These are phyloP conservation scores for Hibiscus syriacus DNA, from an alignment of 345 rosid genomes.

Conservation along the genomic window DNA sequence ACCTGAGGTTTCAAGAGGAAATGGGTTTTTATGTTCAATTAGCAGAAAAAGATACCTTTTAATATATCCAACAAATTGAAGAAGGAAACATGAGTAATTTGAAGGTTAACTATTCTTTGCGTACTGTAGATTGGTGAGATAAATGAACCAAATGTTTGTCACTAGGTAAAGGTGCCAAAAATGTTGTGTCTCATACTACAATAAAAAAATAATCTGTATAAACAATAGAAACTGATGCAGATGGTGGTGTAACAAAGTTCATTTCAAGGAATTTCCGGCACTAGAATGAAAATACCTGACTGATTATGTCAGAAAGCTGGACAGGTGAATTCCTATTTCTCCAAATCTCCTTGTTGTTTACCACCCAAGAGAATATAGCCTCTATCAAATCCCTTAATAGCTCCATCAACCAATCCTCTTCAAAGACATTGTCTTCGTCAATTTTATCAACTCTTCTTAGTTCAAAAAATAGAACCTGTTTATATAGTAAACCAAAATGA, in stretches of 20 bases:
- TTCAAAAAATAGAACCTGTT: constrained; percentile 49
- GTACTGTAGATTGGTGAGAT: background rate
- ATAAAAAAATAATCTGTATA: background rate
- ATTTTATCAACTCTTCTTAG: constrained; percentile 36
- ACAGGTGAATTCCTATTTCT: constrained; percentile 7
- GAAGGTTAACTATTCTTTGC: background rate
- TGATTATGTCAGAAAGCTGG: constrained; percentile 13
- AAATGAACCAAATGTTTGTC: background rate
- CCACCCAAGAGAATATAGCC: constrained; percentile 38
- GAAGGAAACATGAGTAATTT: background rate
- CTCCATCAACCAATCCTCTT: constrained; percentile 41
- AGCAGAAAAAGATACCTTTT: background rate
- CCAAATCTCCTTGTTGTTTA: constrained; percentile 28
- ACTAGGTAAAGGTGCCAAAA: background rate
- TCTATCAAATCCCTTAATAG: constrained; percentile 39
- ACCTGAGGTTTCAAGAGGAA: background rate
- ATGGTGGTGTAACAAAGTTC: background rate
- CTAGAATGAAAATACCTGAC: constrained; percentile 24
- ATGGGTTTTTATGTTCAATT: background rate
- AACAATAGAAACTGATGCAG: background rate
- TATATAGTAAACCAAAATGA: constrained; percentile 12
- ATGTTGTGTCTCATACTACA: background rate
- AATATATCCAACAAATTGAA: background rate
- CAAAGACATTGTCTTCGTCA: constrained; percentile 30
- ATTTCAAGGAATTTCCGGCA: background rate